These are phyloP conservation scores for Senna siamea DNA, from an alignment of 306 rosid species.

Conservation along the genomic window DNA sequence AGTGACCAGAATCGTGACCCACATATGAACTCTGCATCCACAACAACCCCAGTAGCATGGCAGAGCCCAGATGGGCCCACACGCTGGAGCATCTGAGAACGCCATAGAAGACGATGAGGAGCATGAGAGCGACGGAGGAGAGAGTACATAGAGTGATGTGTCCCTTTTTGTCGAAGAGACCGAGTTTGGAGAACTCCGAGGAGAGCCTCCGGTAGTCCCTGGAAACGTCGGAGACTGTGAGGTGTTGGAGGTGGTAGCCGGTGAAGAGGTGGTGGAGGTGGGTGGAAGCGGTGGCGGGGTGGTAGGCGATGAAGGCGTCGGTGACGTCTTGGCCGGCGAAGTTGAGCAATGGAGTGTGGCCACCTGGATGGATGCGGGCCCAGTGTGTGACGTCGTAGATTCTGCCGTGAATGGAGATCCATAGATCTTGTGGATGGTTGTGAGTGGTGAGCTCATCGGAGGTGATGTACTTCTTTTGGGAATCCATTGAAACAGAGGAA, in stretches of 20 bases:
- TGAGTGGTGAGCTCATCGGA: constrained; percentile 52
- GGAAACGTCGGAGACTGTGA: constrained; percentile 59
- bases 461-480: constrained; percentile 45
- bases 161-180: constrained; percentile 58
- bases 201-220: constrained; percentile 59
- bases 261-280: constrained; percentile 56
- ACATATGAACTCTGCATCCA: constrained; percentile 76
- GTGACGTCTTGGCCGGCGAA: constrained; percentile 74
- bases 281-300: constrained; percentile 62
- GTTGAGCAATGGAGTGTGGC: constrained; percentile 48
- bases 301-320: constrained; percentile 67
- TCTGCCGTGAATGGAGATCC: constrained; percentile 75
- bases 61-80: constrained; percentile 67
- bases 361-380: constrained; percentile 66
- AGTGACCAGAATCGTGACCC: constrained; percentile 79
- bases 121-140: constrained; percentile 34
- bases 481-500: constrained; percentile 35
- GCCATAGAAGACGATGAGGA: constrained; percentile 50
- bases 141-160: constrained; percentile 30
- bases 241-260: constrained; percentile 50
- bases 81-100: constrained; percentile 43
- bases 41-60: constrained; percentile 56
- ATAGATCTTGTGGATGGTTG: constrained; percentile 57
- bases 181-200: constrained; percentile 49
- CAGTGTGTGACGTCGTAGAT: constrained; percentile 63